Evolutionary conservation across 2,329 filamentous ascomycete genomes (phyloP).

Genomic region (Metarhizium brunneum): DNA sequence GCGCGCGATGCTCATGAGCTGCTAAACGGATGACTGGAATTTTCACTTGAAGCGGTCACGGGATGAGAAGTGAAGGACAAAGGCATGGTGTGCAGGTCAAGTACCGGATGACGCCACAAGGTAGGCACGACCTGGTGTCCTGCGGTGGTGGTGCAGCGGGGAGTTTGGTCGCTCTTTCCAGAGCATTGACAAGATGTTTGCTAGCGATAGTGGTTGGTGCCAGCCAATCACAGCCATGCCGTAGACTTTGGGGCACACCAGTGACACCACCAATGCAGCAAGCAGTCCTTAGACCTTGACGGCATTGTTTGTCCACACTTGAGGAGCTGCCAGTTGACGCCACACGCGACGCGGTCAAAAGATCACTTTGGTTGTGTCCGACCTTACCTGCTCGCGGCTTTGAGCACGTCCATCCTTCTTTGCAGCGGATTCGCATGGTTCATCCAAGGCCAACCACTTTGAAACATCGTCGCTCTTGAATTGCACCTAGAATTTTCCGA

Average conservation of each 20-base stretch:
- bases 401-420: neutral
- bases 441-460: neutral
- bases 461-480: neutral
- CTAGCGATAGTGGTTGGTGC: neutral
- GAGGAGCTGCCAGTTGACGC: too few relatives aligned
- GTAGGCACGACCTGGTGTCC: neutral
- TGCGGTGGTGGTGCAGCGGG: neutral
- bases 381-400: neutral
- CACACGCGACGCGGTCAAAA: neutral
- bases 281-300: neutral
- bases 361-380: too few relatives aligned
- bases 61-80: conserved; percentile 4
- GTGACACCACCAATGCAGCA: neutral
- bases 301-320: too few relatives aligned
- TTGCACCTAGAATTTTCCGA: neutral
- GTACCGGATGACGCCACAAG: conserved; percentile 3
- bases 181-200: neutral
- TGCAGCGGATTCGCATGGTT: neutral
- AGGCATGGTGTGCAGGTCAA: neutral
- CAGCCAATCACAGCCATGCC: neutral
- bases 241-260: too few relatives aligned
- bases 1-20: neutral
- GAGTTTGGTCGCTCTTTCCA: neutral
- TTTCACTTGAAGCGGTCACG: conserved; percentile 4
- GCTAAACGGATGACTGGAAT: conserved; percentile 2